Base-by-base conservation (phyloP, 257 asterid genomes). In the Solanum pennellii region DNA sequence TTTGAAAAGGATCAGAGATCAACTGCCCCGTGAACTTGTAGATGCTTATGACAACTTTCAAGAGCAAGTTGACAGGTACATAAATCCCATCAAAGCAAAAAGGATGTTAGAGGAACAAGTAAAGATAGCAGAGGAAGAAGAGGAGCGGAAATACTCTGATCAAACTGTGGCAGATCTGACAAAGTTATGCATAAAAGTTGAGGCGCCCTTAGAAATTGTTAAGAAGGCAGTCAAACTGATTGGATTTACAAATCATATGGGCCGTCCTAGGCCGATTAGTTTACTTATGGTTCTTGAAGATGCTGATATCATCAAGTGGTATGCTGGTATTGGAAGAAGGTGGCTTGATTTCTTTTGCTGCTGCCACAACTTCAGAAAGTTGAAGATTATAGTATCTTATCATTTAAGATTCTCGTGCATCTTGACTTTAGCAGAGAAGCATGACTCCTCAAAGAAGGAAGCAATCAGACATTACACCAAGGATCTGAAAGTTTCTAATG, bases 371-470 rank as follows among this genome's bases (percentile, higher is more conserved):
- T 97, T 95, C 91, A 91, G 90, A 35, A 93, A 87, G 75, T 93
- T 97, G 20, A 97, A 94, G 83, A 93, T 93, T 62, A 41, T 93
- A 15, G 94, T 95, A 12, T 88, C 94, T 9, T 95, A 97, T 77
- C 98, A 97, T 89, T 95, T 97, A 65, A 87, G 99, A 84, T 97
- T 94, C 91, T 97, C 98, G 5, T 97, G 98, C 86, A 88, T 97
- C 66, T 88, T 95, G 89, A 97, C 98, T 52, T 88, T 97, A 86
- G 97, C 99, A 0, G 98, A 94, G 88, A 97, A 97, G 89, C 99
- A 97, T 39, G 99, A 97, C 75, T 93, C 98, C 74, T 93, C 96
- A 16, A 97, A 97, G 88, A 89, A 87, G 3, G 99, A 95, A 86
- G 85, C 98, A 6, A 93, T 95, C 3, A 88, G 91, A 88, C 98